Conservation (phyloP, 2,329 filamentous ascomycete genomes). For the Curvularia sp. region DNA sequence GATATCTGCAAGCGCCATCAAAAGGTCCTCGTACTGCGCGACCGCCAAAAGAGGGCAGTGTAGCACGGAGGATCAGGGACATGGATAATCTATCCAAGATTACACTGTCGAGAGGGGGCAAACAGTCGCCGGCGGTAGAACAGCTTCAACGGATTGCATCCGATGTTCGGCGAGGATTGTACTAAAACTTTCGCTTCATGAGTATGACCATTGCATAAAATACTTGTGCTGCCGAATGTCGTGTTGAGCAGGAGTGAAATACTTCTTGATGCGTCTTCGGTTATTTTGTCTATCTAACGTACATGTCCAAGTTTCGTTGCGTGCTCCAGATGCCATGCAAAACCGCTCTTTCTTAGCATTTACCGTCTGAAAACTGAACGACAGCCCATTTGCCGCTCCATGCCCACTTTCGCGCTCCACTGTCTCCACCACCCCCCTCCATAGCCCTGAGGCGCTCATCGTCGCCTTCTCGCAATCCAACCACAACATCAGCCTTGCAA, state of each 20-base stretch:
- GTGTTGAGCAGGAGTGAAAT: not conserved
- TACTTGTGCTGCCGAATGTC: not conserved
- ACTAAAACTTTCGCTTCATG: conserved; percentile 13
- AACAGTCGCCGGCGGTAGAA: conserved; percentile 29
- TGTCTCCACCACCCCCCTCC: conserved; percentile 75
- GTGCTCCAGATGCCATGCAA: not conserved
- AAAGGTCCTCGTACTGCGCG: not conserved
- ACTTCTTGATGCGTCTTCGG: not conserved
- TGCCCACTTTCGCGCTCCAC: conserved; percentile 80
- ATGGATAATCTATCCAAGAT: conserved; percentile 9
- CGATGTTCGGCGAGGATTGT: conserved; percentile 30
- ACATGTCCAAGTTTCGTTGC: not conserved
- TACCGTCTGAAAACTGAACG: conserved; percentile 81
- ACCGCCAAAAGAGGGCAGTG: not conserved
- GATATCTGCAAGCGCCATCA: not conserved
- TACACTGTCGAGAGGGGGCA: conserved; percentile 5
- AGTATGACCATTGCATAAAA: not conserved
- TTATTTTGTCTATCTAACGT: too few species aligned
- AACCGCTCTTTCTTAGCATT: conserved; percentile 43
- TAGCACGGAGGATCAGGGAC: conserved; percentile 10
- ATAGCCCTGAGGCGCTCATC: conserved; percentile 78
- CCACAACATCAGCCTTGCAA: conserved; percentile 95
- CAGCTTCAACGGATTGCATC: conserved; percentile 35
- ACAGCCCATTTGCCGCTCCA: conserved; percentile 98
- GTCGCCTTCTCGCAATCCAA: conserved; percentile 79